Evolutionary conservation across 352 stramenopile species (phyloP).

Genomic region (Elongisporangium senticosum): DNA sequence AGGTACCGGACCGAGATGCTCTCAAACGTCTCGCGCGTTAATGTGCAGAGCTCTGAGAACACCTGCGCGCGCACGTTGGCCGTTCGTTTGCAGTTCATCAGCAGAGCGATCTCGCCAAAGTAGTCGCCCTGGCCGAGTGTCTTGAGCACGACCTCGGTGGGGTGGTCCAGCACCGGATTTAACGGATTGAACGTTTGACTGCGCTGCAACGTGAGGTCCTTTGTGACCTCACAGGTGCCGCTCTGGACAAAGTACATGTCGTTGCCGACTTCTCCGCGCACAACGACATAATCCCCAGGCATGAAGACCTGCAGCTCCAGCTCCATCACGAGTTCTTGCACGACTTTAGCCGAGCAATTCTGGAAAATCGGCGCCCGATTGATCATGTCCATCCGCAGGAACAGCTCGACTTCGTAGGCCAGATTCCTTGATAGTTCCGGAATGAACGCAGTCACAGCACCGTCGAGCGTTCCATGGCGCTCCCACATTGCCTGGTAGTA

Average conservation of each 20-base stretch:
- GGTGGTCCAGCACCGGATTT: constrained; percentile 8
- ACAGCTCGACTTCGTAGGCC: constrained; percentile 79
- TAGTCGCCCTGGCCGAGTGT: constrained; percentile 68
- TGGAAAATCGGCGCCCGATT: constrained; percentile 81
- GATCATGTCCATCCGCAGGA: constrained; percentile 85
- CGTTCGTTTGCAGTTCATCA: constrained; percentile 84
- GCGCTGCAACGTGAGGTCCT: constrained; percentile 28
- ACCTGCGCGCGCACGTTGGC: constrained; percentile 66
- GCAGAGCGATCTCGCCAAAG: constrained; percentile 73
- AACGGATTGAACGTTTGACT: constrained; percentile 5
- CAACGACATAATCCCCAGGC: constrained; percentile 79
- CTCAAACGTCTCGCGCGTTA: constrained; percentile 74
- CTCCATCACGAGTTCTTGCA: constrained; percentile 80
- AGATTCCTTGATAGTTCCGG: constrained; percentile 77
- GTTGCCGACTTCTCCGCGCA: constrained; percentile 74
- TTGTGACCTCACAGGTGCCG: constrained; percentile 74
- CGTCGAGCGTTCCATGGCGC: constrained; percentile 72
- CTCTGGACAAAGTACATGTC: constrained; percentile 89
- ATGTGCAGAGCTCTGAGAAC: constrained; percentile 72
- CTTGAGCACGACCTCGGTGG: constrained; percentile 52
- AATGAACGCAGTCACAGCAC: constrained; percentile 68
- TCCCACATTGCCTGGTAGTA: constrained; percentile 88
- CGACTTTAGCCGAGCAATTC: constrained; percentile 74
- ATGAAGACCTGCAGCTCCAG: constrained; percentile 82
- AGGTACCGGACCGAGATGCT: constrained; percentile 69